Evolutionary conservation across 2,329 filamentous ascomycete species (phyloP).

Genomic region (Cladosporium velox): DNA sequence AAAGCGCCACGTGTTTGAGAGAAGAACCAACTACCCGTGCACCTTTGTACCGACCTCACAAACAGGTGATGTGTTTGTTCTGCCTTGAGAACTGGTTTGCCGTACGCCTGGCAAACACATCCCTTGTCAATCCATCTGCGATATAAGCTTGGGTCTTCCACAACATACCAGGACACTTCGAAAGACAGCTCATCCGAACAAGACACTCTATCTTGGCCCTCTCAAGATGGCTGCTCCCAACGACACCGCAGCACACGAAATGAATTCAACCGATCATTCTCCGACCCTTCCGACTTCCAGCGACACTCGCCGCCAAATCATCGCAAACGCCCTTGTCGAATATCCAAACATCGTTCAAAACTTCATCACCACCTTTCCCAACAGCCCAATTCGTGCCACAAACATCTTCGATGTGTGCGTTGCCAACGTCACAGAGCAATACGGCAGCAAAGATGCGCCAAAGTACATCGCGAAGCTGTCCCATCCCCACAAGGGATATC

Average conservation of each 20-base stretch:
- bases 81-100: neutral
- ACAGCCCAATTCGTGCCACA: neutral
- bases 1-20: neutral
- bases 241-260: neutral
- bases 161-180: neutral
- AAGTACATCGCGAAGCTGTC: neutral
- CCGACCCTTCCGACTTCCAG: neutral
- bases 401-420: slow-evolving; percentile 6
- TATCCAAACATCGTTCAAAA: slow-evolving; percentile 36
- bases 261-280: neutral
- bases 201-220: neutral
- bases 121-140: neutral
- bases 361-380: neutral
- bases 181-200: neutral
- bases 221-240: neutral
- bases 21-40: neutral
- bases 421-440: neutral
- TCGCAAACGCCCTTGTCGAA: slow-evolving; percentile 72
- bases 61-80: neutral
- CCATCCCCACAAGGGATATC: neutral
- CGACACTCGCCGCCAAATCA: neutral
- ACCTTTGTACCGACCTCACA: neutral
- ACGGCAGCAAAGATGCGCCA: neutral
- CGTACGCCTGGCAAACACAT: neutral
- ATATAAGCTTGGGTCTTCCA: neutral